A percentile compares a stretch with the other conserved stretches of the same genome.
Conservation (phyloP, 2,329 filamentous ascomycete species). For the Colletotrichum ledebouriae region DNA sequence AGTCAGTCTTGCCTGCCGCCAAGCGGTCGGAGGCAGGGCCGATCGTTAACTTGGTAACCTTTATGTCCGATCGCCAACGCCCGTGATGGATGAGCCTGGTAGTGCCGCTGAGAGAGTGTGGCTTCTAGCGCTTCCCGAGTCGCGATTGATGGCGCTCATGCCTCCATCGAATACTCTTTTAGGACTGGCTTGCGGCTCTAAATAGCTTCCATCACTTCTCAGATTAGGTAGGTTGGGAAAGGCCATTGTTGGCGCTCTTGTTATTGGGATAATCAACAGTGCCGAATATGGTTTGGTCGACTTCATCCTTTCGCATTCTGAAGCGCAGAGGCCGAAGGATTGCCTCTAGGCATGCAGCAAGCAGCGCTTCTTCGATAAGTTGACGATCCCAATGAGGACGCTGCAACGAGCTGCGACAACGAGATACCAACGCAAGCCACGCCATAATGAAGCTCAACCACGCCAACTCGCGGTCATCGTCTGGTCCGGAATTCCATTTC, state of each 20-base stretch:
- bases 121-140: constrained; percentile 16
- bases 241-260: neutral
- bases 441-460: neutral
- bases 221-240: neutral
- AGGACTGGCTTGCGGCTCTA: constrained; percentile 23
- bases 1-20: constrained; percentile 3
- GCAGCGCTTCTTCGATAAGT: too few relatives aligned
- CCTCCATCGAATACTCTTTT: constrained; percentile 12
- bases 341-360: too few relatives aligned
- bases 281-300: too few relatives aligned
- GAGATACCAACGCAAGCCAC: neutral
- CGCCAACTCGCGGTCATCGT: constrained; percentile 6
- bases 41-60: neutral
- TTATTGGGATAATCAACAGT: neutral
- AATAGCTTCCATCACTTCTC: constrained; percentile 6
- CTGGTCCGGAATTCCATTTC: constrained; percentile 8
- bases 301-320: too few relatives aligned
- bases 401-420: neutral
- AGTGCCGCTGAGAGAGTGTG: constrained; percentile 4
- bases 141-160: constrained; percentile 22
- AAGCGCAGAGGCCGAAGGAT: too few relatives aligned
- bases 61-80: too few relatives aligned
- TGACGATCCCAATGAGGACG: neutral
- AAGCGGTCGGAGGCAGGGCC: constrained; percentile 12
- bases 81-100: constrained; percentile 2